These are phyloP conservation scores for Vitis riparia DNA, from an alignment of 164 flowering plant species.

Conservation along the genomic window DNA sequence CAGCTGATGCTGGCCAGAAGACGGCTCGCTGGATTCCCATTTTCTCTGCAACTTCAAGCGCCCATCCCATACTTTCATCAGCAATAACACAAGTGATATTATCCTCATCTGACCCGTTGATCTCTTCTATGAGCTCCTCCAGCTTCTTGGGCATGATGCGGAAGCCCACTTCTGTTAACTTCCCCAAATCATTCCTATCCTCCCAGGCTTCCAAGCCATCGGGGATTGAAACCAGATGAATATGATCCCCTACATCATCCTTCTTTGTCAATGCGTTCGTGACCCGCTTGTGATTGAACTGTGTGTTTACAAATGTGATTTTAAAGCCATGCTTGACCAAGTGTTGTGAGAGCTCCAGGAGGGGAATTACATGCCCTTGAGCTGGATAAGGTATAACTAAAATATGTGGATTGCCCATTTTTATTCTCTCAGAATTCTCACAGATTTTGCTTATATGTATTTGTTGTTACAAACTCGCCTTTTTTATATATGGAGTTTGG, in stretches of 20 bases:
- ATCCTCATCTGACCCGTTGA: constrained; percentile 11
- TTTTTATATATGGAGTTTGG: background rate
- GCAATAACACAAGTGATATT: constrained; percentile 28
- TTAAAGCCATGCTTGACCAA: constrained; percentile 28
- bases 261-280: constrained; percentile 8
- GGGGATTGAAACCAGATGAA: constrained; percentile 30
- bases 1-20: constrained; percentile 40
- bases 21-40: constrained; percentile 29
- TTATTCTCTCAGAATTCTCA: background rate
- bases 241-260: background rate
- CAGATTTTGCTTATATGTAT: no score
- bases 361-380: constrained; percentile 53
- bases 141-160: constrained; percentile 25
- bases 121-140: constrained; percentile 27
- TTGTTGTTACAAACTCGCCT: background rate
- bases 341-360: constrained; percentile 35
- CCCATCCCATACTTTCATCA: constrained; percentile 35
- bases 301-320: constrained; percentile 39
- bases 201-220: constrained; percentile 34
- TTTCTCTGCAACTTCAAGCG: constrained; percentile 29
- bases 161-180: constrained; percentile 7
- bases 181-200: constrained; percentile 22
- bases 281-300: constrained; percentile 23
- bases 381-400: constrained; percentile 41
- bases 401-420: constrained; percentile 32